Percentiles rank a stretch among this genome's conserved stretches.
phyloP scores from a whole-genome alignment of 352 stramenopile genomes.

The Phytophthora colocasiae region DNA sequence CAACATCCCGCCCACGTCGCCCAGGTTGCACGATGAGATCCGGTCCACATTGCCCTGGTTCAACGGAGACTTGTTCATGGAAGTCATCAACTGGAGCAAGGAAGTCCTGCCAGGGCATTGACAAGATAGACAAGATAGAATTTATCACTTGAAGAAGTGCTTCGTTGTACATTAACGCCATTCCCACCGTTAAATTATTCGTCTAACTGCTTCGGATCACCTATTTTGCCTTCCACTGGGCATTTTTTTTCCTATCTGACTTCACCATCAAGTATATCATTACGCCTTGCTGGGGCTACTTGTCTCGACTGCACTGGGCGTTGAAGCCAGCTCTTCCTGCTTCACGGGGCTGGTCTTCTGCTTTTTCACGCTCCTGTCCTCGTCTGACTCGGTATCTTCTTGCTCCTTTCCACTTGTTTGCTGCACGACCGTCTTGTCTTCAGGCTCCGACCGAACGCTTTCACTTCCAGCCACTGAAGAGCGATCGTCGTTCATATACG shows the following conservation, averaged over 20 bases:
- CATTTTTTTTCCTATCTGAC: constrained; percentile 18
- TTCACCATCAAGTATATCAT: constrained; percentile 7
- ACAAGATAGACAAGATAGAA: not conserved
- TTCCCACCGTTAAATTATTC: constrained; percentile 35
- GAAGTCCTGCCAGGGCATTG: constrained; percentile 13
- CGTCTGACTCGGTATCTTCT: constrained; percentile 6
- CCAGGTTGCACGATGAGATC: constrained; percentile 54
- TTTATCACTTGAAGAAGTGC: constrained; percentile 2
- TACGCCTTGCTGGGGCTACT: constrained; percentile 19
- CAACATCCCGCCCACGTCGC: constrained; percentile 55
- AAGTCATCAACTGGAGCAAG: constrained; percentile 58
- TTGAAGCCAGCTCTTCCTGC: constrained; percentile 5
- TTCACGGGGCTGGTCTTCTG: constrained; percentile 24
- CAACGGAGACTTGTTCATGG: constrained; percentile 69
- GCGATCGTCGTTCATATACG: constrained; percentile 33
- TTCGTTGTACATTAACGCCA: constrained; percentile 3
- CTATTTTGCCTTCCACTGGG: constrained; percentile 18
- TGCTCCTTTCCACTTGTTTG: not conserved
- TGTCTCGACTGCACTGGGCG: constrained; percentile 3
- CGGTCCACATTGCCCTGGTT: constrained; percentile 55
- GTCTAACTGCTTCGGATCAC: constrained; percentile 21
- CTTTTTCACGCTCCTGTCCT: constrained; percentile 27
- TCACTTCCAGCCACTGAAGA: constrained; percentile 24
- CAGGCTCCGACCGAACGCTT: constrained; percentile 14
- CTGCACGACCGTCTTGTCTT: constrained; percentile 17